phyloP scores from a whole-genome alignment of 2,329 filamentous ascomycete species.

The Furcasterigmium sp. region DNA sequence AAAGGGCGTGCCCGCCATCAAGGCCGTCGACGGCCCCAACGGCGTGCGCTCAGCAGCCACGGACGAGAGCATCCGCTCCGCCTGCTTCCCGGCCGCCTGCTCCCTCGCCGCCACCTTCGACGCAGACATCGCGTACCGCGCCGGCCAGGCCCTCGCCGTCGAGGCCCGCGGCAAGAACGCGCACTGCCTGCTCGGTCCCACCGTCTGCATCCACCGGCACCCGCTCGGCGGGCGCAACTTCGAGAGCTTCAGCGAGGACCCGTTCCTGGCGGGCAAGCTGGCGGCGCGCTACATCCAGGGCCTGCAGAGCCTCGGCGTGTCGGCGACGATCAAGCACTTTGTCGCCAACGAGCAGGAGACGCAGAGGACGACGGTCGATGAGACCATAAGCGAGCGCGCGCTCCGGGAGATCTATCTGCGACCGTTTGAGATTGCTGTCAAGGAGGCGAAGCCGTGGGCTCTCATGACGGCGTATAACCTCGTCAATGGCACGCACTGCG shows the following conservation, averaged over 20 bases:
- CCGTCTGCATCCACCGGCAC: conserved; percentile 32
- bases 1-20: conserved; percentile 9
- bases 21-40: conserved; percentile 11
- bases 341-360: conserved; percentile 31
- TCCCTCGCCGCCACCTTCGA: conserved; percentile 58
- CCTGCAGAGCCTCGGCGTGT: conserved; percentile 14
- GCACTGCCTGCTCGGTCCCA: conserved; percentile 49
- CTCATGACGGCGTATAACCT: conserved; percentile 26
- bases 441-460: conserved; percentile 32
- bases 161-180: conserved; percentile 54
- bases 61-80: conserved; percentile 9
- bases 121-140: conserved; percentile 45
- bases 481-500: conserved; percentile 17
- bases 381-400: conserved; percentile 19
- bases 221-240: conserved; percentile 22
- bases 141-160: conserved; percentile 52
- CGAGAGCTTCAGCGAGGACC: conserved; percentile 35
- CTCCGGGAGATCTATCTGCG: conserved; percentile 34
- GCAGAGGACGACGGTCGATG: conserved; percentile 20
- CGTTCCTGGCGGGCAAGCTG: conserved; percentile 33
- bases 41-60: conserved; percentile 11
- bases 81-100: conserved; percentile 19
- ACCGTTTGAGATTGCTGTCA: conserved; percentile 36
- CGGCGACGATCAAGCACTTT: conserved; percentile 8
- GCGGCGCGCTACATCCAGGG: conserved; percentile 33